These are phyloP conservation scores for Croton setiger DNA, from an alignment of 441 rosid genomes.

Conservation along the genomic window DNA sequence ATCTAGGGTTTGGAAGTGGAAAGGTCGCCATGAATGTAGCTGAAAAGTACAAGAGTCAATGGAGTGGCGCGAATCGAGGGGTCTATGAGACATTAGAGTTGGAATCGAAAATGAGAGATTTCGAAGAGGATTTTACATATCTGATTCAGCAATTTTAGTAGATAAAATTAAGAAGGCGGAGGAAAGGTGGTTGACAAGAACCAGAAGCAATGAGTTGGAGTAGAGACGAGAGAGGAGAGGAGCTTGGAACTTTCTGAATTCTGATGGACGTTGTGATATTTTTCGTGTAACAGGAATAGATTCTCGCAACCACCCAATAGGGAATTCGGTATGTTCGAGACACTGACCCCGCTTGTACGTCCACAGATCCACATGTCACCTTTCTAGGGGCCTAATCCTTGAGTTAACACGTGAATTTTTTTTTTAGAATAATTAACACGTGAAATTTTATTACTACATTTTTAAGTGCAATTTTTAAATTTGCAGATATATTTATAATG, in stretches of 20 bases:
- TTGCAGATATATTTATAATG: too few species aligned
- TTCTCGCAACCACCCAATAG: background rate
- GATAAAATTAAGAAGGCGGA: background rate
- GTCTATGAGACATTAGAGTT: conserved; percentile 46
- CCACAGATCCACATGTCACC: too few species aligned
- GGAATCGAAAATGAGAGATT: too few species aligned
- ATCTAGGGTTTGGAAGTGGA: conserved; percentile 38
- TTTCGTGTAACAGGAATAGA: too few species aligned
- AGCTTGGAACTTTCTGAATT: background rate
- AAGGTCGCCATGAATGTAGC: conserved; percentile 39
- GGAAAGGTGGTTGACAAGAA: background rate
- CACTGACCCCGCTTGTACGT: background rate
- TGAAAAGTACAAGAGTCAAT: conserved; percentile 78
- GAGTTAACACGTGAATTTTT: too few species aligned
- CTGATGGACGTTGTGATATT: background rate
- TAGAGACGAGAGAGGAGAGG: too few species aligned
- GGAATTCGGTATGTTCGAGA: too few species aligned
- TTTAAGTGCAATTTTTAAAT: too few species aligned
- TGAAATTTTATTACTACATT: too few species aligned
- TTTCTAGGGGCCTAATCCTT: too few species aligned
- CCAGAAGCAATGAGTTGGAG: background rate
- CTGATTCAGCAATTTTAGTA: background rate
- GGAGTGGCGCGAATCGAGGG: conserved; percentile 56
- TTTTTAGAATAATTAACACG: too few species aligned
- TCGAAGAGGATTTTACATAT: background rate